A percentile compares a stretch with the other conserved stretches of the same genome.
These are phyloP conservation scores for Pleurotus salmoneostramineus DNA, from an alignment of 768 basidiomycete genomes.

Conservation along the genomic window DNA sequence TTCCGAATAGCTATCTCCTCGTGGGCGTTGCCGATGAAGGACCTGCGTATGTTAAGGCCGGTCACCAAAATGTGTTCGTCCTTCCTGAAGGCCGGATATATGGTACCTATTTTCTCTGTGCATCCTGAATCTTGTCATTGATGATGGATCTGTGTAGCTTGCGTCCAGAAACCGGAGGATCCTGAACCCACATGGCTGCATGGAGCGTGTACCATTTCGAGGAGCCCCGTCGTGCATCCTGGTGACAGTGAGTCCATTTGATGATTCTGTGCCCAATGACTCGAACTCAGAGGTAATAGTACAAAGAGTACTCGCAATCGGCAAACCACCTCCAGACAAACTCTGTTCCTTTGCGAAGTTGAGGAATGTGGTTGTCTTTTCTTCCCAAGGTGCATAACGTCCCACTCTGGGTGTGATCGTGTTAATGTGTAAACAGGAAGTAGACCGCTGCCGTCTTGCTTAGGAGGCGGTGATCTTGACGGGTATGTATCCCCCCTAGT, in stretches of 20 bases:
- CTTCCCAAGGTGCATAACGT: slow-evolving; percentile 49
- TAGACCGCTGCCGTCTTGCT: slow-evolving; percentile 63
- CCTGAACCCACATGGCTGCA: slow-evolving; percentile 49
- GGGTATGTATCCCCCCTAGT: slow-evolving; percentile 40
- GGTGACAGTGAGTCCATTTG: slow-evolving; percentile 53
- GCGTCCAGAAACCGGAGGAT: slow-evolving; percentile 50
- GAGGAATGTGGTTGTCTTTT: slow-evolving; percentile 71
- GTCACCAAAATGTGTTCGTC: slow-evolving; percentile 47
- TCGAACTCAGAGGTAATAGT: slow-evolving; percentile 32
- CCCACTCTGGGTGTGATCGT: not conserved
- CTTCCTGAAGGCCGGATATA: slow-evolving; percentile 61
- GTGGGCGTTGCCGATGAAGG: slow-evolving; percentile 87
- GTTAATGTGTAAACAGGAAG: slow-evolving; percentile 30
- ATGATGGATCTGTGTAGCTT: slow-evolving; percentile 33
- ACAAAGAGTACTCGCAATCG: slow-evolving; percentile 68
- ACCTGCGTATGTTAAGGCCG: slow-evolving; percentile 51
- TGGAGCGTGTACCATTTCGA: slow-evolving; percentile 60
- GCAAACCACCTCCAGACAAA: slow-evolving; percentile 54
- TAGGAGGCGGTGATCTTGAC: slow-evolving; percentile 79
- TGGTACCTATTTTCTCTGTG: slow-evolving; percentile 34
- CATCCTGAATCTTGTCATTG: not conserved
- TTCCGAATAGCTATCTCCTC: slow-evolving; percentile 64
- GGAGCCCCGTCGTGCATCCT: slow-evolving; percentile 73
- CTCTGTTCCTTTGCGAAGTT: slow-evolving; percentile 56
- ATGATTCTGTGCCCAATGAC: not conserved